phyloP scores from a whole-genome alignment of 352 stramenopile species.

The Globisporangium nodosum region DNA sequence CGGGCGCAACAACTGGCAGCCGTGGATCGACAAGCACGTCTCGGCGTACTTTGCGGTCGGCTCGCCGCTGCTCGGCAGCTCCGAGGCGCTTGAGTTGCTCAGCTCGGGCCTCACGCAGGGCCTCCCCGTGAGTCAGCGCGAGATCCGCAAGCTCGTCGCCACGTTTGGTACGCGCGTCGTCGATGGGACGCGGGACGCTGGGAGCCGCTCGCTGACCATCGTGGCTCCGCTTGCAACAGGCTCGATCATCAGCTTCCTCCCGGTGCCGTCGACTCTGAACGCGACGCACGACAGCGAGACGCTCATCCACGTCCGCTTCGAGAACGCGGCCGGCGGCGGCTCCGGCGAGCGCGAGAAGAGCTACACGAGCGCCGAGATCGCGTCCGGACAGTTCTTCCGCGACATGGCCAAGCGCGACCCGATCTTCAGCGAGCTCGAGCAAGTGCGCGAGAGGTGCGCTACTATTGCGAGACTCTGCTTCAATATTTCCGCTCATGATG shows the following conservation, averaged over 20 bases:
- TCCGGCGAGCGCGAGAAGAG: constrained; percentile 25
- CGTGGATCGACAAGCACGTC: constrained; percentile 74
- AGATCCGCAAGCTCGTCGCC: constrained; percentile 66
- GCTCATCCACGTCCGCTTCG: constrained; percentile 41
- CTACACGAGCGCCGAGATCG: constrained; percentile 66
- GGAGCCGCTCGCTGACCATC: no score
- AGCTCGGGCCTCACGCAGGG: constrained; percentile 57
- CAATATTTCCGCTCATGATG: no score
- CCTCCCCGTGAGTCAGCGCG: constrained; percentile 53
- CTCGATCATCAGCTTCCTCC: constrained; percentile 67
- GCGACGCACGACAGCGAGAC: constrained; percentile 52
- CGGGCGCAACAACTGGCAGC: constrained; percentile 59
- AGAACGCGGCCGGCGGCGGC: constrained; percentile 8
- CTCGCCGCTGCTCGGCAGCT: constrained; percentile 63
- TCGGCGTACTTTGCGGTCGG: constrained; percentile 74
- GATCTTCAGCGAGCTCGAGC: constrained; percentile 56
- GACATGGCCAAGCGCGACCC: constrained; percentile 61
- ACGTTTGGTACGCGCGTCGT: constrained; percentile 43
- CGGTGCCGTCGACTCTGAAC: constrained; percentile 45
- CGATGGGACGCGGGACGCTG: neutral
- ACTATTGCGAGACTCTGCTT: no score
- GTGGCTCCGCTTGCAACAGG: constrained; percentile 17
- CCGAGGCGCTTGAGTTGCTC: constrained; percentile 62
- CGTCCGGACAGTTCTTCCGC: constrained; percentile 60
- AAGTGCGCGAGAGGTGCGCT: constrained; percentile 35